Conservation (phyloP, 2,329 filamentous ascomycete genomes). For the Calonectria leucothoes region DNA sequence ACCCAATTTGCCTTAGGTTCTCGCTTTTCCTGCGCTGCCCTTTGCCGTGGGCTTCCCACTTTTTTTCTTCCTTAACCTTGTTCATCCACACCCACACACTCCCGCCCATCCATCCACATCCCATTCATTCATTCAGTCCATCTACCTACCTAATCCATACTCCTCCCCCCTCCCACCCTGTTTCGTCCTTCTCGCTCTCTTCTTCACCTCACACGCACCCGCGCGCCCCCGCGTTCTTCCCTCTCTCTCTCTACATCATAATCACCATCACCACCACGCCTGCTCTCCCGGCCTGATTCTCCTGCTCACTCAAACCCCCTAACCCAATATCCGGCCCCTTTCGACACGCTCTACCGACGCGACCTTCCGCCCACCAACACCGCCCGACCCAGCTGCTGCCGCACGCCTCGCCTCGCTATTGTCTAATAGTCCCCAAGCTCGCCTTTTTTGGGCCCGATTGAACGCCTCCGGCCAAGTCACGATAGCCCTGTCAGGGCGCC, state of each 20-base stretch:
- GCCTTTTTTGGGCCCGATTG: constrained; percentile 34
- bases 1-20: constrained; percentile 10
- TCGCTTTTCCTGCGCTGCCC: neutral
- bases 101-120: constrained; percentile 2
- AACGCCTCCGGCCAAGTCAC: constrained; percentile 39
- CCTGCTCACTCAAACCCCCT: neutral
- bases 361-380: constrained; percentile 27
- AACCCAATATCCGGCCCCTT: neutral
- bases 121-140: constrained; percentile 5
- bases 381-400: constrained; percentile 35
- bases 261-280: neutral
- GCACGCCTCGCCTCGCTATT: constrained; percentile 29
- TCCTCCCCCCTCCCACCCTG: constrained; percentile 22
- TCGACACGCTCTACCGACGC: constrained; percentile 26
- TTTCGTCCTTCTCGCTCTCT: constrained; percentile 28
- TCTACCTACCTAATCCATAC: constrained; percentile 18
- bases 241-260: constrained; percentile 2
- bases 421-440: constrained; percentile 26
- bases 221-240: constrained; percentile 8
- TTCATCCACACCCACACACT: constrained; percentile 12
- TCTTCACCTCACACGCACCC: constrained; percentile 15
- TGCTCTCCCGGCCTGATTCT: neutral
- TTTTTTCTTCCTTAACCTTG: constrained; percentile 21
- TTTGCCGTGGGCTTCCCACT: constrained; percentile 8
- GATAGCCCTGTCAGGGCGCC: constrained; percentile 41